A percentile compares a stretch with the other conserved stretches of the same genome.
These are phyloP conservation scores for Byssothecium circinans DNA, from an alignment of 2,329 filamentous ascomycete species.

Conservation along the genomic window DNA sequence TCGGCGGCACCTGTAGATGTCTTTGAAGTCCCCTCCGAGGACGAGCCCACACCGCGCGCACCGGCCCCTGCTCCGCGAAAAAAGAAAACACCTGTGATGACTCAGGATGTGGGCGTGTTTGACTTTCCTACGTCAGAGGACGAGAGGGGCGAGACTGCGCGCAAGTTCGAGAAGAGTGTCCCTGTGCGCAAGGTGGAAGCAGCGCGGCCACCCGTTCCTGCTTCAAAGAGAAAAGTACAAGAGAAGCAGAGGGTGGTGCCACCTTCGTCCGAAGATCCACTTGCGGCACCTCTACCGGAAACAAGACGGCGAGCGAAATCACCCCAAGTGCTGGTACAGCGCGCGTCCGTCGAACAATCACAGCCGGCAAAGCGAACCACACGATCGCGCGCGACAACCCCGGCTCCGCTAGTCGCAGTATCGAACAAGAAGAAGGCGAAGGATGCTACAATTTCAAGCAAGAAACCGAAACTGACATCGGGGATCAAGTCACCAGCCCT, in stretches of 20 bases:
- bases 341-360: not conserved
- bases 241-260: not conserved
- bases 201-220: not conserved
- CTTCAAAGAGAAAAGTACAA: not conserved
- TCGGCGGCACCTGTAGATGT: slow-evolving; percentile 21
- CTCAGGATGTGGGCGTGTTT: slow-evolving; percentile 5
- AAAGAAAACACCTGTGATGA: not conserved
- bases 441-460: not conserved
- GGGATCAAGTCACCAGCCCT: slow-evolving; percentile 9
- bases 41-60: slow-evolving; percentile 21
- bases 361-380: slow-evolving; percentile 5
- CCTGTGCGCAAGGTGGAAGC: slow-evolving; percentile 1
- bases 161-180: not conserved
- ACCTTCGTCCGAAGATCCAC: not conserved
- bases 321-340: not conserved
- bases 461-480: slow-evolving; percentile 8
- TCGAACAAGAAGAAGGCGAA: slow-evolving; percentile 9
- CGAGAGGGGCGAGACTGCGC: not conserved
- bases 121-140: slow-evolving; percentile 12
- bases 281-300: not conserved
- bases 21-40: slow-evolving; percentile 49
- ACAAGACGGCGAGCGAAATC: slow-evolving; percentile 3
- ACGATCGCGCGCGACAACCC: slow-evolving; percentile 18
- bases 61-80: slow-evolving; percentile 4
- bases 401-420: not conserved